phyloP scores from a whole-genome alignment of 805 yeast species.

The Sungouiozyma ichnusensis region DNA sequence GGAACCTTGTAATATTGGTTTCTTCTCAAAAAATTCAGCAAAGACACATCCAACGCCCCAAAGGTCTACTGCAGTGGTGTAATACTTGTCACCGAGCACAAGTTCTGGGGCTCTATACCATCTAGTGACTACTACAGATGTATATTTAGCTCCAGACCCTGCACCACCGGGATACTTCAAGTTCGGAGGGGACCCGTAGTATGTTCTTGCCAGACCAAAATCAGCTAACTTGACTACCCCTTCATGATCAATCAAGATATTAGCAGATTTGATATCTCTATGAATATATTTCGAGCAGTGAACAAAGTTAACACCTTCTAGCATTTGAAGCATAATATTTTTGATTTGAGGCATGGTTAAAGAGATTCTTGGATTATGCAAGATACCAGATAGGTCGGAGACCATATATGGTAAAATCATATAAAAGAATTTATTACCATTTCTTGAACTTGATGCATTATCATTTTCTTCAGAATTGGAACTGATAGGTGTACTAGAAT shows the following conservation, averaged over 20 bases:
- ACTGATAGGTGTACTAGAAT: constrained; percentile 3
- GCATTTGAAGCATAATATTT: constrained; percentile 67
- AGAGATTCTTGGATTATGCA: constrained; percentile 63
- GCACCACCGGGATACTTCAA: constrained; percentile 37
- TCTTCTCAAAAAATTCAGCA: constrained; percentile 75
- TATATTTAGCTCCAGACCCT: constrained; percentile 33
- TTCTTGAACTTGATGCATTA: constrained; percentile 3
- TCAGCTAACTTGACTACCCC: constrained; percentile 89
- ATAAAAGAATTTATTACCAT: constrained; percentile 39
- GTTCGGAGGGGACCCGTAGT: constrained; percentile 51
- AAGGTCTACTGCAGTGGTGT: constrained; percentile 91
- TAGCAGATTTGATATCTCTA: constrained; percentile 95
- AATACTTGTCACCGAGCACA: constrained; percentile 70
- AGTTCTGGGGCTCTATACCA: constrained; percentile 98
- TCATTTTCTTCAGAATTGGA: constrained; percentile 3
- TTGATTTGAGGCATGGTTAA: constrained; percentile 64
- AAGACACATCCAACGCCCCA: constrained; percentile 98
- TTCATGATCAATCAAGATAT: constrained; percentile 62
- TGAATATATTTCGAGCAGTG: constrained; percentile 53
- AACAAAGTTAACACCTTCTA: constrained; percentile 71
- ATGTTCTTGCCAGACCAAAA: constrained; percentile 82
- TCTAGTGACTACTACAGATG: constrained; percentile 80
- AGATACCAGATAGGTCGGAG: constrained; percentile 79
- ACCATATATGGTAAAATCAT: constrained; percentile 92
- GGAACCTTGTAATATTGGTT: constrained; percentile 77